These are phyloP conservation scores for Globisporangium camurandrum DNA, from an alignment of 352 stramenopile species.

Conservation along the genomic window DNA sequence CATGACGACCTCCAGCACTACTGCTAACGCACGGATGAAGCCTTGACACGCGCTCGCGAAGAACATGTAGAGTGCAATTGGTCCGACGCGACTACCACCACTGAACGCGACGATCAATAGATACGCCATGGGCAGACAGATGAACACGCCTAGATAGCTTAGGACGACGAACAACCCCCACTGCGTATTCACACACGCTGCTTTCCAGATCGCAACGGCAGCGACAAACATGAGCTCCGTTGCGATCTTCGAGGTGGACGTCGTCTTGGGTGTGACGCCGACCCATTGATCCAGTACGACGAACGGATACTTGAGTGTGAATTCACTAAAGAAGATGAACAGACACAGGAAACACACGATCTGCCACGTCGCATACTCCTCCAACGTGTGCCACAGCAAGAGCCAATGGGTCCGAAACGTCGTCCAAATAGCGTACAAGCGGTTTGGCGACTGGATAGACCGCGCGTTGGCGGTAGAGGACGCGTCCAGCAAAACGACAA, in stretches of 20 bases:
- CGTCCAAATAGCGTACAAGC: not conserved
- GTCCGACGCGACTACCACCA: constrained; percentile 8
- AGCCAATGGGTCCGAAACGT: constrained; percentile 22
- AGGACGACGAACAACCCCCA: constrained; percentile 24
- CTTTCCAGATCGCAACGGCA: constrained; percentile 24
- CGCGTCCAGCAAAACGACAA: constrained; percentile 15
- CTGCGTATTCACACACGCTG: constrained; percentile 22
- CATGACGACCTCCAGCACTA: constrained; percentile 32
- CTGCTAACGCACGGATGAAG: constrained; percentile 24
- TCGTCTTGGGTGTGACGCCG: constrained; percentile 25
- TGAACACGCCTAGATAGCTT: constrained; percentile 20
- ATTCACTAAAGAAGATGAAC: constrained; percentile 44
- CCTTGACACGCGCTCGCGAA: constrained; percentile 28
- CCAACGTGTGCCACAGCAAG: constrained; percentile 22
- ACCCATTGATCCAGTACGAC: constrained; percentile 31
- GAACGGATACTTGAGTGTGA: constrained; percentile 34
- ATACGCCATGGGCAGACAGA: constrained; percentile 21
- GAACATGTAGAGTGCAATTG: constrained; percentile 24
- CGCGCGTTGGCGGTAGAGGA: not conserved
- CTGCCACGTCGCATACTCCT: constrained; percentile 30
- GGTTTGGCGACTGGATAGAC: not conserved
- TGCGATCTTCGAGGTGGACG: constrained; percentile 22
- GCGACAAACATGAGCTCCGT: constrained; percentile 25
- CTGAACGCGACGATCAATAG: constrained; percentile 20
- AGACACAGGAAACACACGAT: constrained; percentile 32